Evolutionary conservation across 805 yeast species (phyloP), one percentile per base, ranked within the genome.

Genomic region (Sugiyamaella smithiae): DNA sequence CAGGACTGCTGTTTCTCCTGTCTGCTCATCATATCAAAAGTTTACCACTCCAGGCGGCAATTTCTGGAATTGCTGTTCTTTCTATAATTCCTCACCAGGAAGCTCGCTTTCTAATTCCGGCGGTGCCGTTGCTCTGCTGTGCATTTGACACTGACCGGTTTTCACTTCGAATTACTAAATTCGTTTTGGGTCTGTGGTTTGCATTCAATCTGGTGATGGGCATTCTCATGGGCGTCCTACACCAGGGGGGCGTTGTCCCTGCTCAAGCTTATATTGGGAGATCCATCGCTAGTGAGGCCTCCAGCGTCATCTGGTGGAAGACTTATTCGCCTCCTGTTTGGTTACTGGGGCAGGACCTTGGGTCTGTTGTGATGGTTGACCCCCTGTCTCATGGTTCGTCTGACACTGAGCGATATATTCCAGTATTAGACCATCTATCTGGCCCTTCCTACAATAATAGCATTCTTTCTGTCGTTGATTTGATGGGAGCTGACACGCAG

Each of bases 281-380:
- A 6, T 35, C 53, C 48, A 45, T 62, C 16, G 51, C 57, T 2
- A 45, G 56, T 17, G 53, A 47, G 3, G 62, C 67, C 3, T 26
- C 32, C 20, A 66, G 74, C 0, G 68, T 79, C 0, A 60, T 91
- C 4, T 91, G 95, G 88, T 91, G 98, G 98, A 81, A 88, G 64
- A 88, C 97, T 0, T 93, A 91, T 58, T 78, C 88, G 3, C 97
- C 98, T 0, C 98, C 99, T 2, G 77, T 88, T 3, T 93, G 96
- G 96, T 64, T 91, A 49, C 68, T 84, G 57, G 75, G 73, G 4
- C 53, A 57, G 20, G 61, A 57, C 6, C 41, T 50, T 11, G 57
- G 51, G 8, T 51, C 60, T 1, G 64, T 66, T 1, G 48, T 49
- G 9, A 53, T 58, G 40, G 45, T 54, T 7, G 60, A 61, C 40